These are phyloP conservation scores for Paramecium pentaurelia DNA, from an alignment of 73 alveolate genomes.

Conservation along the genomic window DNA sequence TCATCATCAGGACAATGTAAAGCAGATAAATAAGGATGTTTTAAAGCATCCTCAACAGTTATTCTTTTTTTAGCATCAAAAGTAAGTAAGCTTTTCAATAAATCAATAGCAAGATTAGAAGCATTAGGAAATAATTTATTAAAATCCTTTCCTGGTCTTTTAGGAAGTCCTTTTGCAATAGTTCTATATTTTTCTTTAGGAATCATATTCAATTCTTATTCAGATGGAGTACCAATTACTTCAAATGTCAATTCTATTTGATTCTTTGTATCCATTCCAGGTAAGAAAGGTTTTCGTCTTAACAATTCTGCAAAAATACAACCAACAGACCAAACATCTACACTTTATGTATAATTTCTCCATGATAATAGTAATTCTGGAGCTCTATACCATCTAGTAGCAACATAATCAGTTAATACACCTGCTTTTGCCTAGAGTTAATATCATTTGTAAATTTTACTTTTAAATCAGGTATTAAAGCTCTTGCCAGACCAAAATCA, in stretches of 20 bases:
- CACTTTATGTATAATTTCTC: conserved; percentile 62
- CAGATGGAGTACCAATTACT: conserved; percentile 86
- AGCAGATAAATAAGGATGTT: conserved; percentile 86
- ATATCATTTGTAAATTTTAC: neutral
- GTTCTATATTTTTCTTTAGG: conserved; percentile 59
- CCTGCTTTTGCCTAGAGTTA: conserved; percentile 50
- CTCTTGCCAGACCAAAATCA: conserved; percentile 93
- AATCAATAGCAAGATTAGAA: conserved; percentile 73
- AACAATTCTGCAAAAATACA: conserved; percentile 92
- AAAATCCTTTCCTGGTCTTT: conserved; percentile 68
- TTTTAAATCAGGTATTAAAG: conserved; percentile 64
- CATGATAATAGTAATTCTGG: conserved; percentile 78
- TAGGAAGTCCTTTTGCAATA: conserved; percentile 56
- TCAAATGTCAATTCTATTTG: conserved; percentile 85
- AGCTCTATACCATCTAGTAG: conserved; percentile 90
- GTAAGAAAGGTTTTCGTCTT: conserved; percentile 84
- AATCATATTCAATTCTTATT: conserved; percentile 63
- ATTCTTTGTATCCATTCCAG: conserved; percentile 84
- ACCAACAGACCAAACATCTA: conserved; percentile 94
- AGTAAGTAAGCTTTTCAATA: conserved; percentile 70
- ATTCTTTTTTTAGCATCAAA: conserved; percentile 88
- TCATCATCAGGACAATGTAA: conserved; percentile 79
- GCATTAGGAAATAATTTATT: conserved; percentile 64
- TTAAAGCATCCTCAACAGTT: conserved; percentile 86
- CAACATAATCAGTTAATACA: conserved; percentile 78